Conservation (phyloP, 148 eudicot genomes). For the Rhododendron griersonianum region DNA sequence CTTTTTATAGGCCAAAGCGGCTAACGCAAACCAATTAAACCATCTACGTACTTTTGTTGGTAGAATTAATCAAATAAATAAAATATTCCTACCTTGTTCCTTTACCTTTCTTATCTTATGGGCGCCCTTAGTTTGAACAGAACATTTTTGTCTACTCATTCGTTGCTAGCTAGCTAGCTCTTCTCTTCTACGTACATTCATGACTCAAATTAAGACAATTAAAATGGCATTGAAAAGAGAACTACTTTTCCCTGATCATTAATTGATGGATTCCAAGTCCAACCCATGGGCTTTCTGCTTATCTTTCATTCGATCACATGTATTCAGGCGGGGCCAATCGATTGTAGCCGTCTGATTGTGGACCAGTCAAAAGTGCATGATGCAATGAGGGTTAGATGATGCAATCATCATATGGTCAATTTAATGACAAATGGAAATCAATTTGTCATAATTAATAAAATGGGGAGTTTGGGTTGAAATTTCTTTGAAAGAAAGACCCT, state of each 20-base stretch:
- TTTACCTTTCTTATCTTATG: slow-evolving; percentile 8
- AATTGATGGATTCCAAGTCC: background rate
- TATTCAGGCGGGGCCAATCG: background rate
- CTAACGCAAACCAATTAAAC: too few relatives aligned
- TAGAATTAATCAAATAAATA: background rate
- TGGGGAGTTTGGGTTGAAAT: background rate
- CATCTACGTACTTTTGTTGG: background rate
- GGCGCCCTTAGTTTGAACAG: slow-evolving; percentile 26
- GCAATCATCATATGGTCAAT: background rate
- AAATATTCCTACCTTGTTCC: background rate
- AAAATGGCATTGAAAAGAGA: background rate
- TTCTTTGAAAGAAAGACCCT: background rate
- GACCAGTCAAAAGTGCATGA: background rate
- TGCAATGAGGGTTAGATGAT: background rate
- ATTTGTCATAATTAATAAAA: background rate
- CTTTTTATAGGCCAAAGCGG: too few relatives aligned
- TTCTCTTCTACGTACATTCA: background rate
- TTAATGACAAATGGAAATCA: background rate
- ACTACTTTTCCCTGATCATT: background rate
- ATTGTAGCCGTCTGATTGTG: background rate
- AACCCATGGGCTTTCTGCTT: background rate
- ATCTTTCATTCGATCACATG: background rate
- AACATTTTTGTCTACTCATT: slow-evolving; percentile 1
- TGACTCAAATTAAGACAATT: background rate
- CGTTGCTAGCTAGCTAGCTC: background rate